Conservation (phyloP, 2,329 filamentous ascomycete genomes). For the Alternaria brassicae region DNA sequence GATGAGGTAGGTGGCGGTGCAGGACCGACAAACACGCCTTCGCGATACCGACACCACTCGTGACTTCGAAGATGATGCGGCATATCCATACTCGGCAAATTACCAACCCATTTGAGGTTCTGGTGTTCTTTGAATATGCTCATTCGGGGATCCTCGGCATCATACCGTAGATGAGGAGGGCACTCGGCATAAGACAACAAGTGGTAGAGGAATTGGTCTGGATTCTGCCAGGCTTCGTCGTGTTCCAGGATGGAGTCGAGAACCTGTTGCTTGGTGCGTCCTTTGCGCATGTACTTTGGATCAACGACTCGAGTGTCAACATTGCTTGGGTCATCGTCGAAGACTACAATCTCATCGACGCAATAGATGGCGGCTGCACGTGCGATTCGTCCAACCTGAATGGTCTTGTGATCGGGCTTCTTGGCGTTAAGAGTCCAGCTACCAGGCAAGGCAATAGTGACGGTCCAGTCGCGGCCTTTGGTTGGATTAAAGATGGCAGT, state of each 20-base stretch:
- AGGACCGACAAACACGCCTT: conserved; percentile 69
- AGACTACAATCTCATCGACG: conserved; percentile 84
- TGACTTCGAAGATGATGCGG: conserved; percentile 79
- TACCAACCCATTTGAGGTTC: conserved; percentile 75
- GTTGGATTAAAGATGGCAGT: conserved; percentile 72
- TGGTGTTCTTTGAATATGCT: conserved; percentile 78
- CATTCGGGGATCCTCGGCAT: conserved; percentile 58
- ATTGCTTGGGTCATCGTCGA: conserved; percentile 69
- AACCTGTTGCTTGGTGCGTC: conserved; percentile 53
- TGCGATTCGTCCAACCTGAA: conserved; percentile 76
- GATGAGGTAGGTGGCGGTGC: conserved; percentile 14
- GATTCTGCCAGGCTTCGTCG: conserved; percentile 69
- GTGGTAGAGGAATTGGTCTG: conserved; percentile 80
- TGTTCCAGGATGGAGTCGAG: conserved; percentile 47
- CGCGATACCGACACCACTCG: conserved; percentile 81
- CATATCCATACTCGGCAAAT: conserved; percentile 80
- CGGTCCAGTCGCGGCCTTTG: conserved; percentile 71
- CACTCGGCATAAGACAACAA: conserved; percentile 83
- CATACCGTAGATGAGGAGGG: conserved; percentile 71
- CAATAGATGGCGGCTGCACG: conserved; percentile 83
- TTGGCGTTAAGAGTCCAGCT: conserved; percentile 71
- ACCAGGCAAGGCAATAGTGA: conserved; percentile 79
- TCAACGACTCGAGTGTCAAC: conserved; percentile 33
- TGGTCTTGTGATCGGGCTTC: conserved; percentile 77
- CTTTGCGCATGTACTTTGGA: conserved; percentile 28